phyloP scores from a whole-genome alignment of 2,329 filamentous ascomycete genomes.

The Hawksworthiomyces lignivorus region DNA sequence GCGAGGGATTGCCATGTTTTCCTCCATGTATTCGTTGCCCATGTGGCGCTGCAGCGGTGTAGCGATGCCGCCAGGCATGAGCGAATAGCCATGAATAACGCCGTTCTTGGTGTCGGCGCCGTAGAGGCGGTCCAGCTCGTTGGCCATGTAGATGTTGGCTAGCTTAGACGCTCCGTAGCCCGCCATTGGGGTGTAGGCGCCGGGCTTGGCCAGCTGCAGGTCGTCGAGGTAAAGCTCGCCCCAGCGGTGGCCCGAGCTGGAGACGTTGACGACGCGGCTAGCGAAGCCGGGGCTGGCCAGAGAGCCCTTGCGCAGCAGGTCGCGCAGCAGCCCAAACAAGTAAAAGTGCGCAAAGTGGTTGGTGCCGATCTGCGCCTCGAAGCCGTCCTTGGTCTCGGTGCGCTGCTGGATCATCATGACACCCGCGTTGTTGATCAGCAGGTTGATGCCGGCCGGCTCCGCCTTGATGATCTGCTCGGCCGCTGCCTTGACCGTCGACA shows the following conservation, averaged over 20 bases:
- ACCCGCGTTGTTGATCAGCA: conserved; percentile 36
- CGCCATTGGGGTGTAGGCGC: conserved; percentile 24
- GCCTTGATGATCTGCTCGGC: conserved; percentile 23
- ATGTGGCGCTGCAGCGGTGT: conserved; percentile 23
- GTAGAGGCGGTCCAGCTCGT: conserved; percentile 37
- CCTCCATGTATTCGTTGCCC: conserved; percentile 15
- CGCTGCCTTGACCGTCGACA: conserved; percentile 25
- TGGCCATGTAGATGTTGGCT: conserved; percentile 39
- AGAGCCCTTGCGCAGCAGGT: conserved; percentile 31
- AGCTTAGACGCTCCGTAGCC: conserved; percentile 37
- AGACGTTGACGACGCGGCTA: conserved; percentile 37
- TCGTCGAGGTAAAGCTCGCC: conserved; percentile 28
- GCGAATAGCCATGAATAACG: conserved; percentile 30
- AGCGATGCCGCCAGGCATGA: conserved; percentile 37
- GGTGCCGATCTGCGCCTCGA: conserved; percentile 42
- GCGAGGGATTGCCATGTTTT: conserved; percentile 9
- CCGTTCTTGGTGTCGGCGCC: conserved; percentile 27
- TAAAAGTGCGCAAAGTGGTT: conserved; percentile 47
- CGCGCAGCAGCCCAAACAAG: conserved; percentile 40
- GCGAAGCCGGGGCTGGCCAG: conserved; percentile 29
- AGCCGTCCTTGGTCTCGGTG: conserved; percentile 33
- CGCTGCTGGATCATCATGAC: conserved; percentile 31
- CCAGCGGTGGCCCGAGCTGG: conserved; percentile 32
- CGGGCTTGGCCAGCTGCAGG: conserved; percentile 27
- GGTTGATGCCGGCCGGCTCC: conserved; percentile 15